Base-by-base conservation (phyloP, 306 rosid genomes). In the Arachis hypogaea region DNA sequence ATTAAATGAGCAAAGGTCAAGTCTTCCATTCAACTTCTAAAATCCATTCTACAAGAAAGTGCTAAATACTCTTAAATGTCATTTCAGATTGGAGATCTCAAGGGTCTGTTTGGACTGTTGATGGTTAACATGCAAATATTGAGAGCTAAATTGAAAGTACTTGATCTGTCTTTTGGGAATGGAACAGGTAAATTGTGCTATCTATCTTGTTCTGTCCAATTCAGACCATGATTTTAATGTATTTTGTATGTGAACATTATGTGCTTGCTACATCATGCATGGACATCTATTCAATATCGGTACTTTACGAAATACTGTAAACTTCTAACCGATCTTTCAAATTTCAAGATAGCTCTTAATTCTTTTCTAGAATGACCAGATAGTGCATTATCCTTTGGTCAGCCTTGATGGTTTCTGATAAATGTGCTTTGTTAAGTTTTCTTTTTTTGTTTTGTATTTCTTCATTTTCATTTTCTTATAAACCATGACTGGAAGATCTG, bases 71-170 rank as follows among this genome's bases (percentile, higher is more conserved):
- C 65, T 85, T 49, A 49, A 60, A 30, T 68, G 3, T 50, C 33
- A 11, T 83, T 81, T 78, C 90, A 94, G 97, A 55, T 91, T 77
- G 98, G 96, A 78, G 98, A 94, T 85, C 89, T 94, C 51, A 91
- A 88, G 70, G 98, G 97, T 63, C 75, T 88, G 10, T 80, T 89
- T 49, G 97, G 98, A 74, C 86, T 94, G 72, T 3, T 91, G 56
- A 88, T 85, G 97, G 91, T 85, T 59, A 82, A 82, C 86, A 69
- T 94, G 69, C 97, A 94, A 84, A 78, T 91, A 36, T 66, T 94
- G 80, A 86, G 99, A 87, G 86, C 76, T 62, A 94, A 88, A 76
- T 69, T 86, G 79, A 89, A 94, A 84, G 89, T 94, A 54, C 64
- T 94, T 66, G 99, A 94, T 79, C 60, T 74, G 74, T 91, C 97